These are phyloP conservation scores for Chiua virens DNA, from an alignment of 768 basidiomycete species.

Conservation along the genomic window DNA sequence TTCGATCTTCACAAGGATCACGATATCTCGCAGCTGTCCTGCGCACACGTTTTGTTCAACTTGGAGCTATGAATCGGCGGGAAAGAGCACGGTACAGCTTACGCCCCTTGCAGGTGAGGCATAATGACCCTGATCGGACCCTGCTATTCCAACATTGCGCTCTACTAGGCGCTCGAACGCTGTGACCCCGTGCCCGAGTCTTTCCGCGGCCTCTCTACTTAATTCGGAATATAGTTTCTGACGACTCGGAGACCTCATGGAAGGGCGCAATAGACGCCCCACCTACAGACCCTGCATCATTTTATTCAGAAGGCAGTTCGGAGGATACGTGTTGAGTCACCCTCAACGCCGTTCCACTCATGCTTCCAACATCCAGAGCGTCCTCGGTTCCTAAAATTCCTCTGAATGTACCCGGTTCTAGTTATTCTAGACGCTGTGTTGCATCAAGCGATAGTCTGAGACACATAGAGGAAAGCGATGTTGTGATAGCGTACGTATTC, in stretches of 20 bases:
- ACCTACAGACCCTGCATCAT: no score
- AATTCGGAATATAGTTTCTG: not conserved
- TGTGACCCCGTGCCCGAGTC: no score
- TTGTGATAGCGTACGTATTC: slow-evolving; percentile 19
- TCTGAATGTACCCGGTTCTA: not conserved
- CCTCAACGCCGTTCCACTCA: not conserved
- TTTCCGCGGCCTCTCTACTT: no score
- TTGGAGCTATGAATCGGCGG: no score
- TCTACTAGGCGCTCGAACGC: not conserved
- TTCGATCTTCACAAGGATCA: no score
- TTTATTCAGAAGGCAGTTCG: no score
- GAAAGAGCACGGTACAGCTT: not conserved
- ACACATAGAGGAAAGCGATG: slow-evolving; percentile 2
- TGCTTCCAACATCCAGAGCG: not conserved
- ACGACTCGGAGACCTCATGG: not conserved
- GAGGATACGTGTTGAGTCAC: no score
- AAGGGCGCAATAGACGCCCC: no score
- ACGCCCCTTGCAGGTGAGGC: not conserved
- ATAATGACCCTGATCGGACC: not conserved
- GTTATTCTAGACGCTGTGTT: not conserved
- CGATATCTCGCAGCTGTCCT: not conserved
- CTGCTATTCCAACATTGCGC: not conserved
- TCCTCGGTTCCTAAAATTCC: not conserved
- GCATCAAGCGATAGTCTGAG: not conserved
- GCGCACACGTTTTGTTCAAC: not conserved